Base-by-base conservation (phyloP, 139 green algal genomes). In the Micromonas pusilla region DNA sequence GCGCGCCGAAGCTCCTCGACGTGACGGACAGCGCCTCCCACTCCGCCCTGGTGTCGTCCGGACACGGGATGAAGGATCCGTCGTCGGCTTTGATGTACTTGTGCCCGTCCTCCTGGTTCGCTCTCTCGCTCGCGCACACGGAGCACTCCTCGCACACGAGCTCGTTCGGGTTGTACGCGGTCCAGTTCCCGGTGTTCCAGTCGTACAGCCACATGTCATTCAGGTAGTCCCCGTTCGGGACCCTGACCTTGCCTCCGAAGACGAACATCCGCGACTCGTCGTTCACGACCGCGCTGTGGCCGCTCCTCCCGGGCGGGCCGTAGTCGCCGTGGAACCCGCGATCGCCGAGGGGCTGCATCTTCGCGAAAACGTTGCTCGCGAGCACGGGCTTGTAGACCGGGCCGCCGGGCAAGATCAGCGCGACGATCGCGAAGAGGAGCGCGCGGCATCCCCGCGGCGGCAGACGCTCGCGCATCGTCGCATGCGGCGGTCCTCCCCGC, bases 171-270 rank as follows among this genome's bases (percentile, higher is more conserved):
- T n/a, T 30, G 57, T 72, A 54, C 31, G 73, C 53, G 9, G 62
- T 70, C 73, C 73, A 79, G 54, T 64, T 60, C 3, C 73, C 73
- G 1, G 73, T 79, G 30, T 72, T 31, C 73, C 53, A 71, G 57
- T 79, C 73, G 32, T 79, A 79, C 73, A 79, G 6, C 73, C 73
- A 79, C 54, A 79, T 57, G 57, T 79, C 73, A 30, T 79, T 79
- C 3, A 79, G 62, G 54, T 52, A 72, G 62, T 79, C 73, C 3
- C 73, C 73, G 57, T 79, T 79, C 2, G 6, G 36, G 9, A 70
- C 60, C 57, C 19, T 32, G 30, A 20, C n/a, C 31, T 34, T 32
- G 21, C 73, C 73, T 20, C 73, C 73, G 57, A 71, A 79, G 2
- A 79, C 57, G 54, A 72, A 72, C 73, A 79, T 34, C 19, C 34